phyloP scores from a whole-genome alignment of 192 early-diverging fungal genomes.

The Mortierella antarctica region DNA sequence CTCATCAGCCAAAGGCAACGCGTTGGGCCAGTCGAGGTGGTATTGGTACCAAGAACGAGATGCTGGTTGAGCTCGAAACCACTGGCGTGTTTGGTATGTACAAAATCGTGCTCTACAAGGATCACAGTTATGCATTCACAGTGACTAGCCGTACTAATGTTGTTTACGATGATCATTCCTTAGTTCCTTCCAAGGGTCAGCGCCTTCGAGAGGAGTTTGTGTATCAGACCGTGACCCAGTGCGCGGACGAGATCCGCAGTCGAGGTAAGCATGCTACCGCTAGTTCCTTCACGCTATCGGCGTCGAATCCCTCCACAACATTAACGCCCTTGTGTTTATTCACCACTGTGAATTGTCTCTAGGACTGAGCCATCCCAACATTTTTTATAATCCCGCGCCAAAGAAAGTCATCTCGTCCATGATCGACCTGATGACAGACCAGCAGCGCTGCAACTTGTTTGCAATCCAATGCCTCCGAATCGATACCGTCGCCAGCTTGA shows the following conservation, averaged over 20 bases:
- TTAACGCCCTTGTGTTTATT: neutral
- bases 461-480: constrained; percentile 41
- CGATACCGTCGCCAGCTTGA: constrained; percentile 36
- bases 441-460: constrained; percentile 28
- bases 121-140: neutral
- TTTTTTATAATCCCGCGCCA: constrained; percentile 39
- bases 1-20: constrained; percentile 7
- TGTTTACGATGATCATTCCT: neutral
- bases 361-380: constrained; percentile 31
- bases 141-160: neutral
- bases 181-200: constrained; percentile 33
- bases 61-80: constrained; percentile 50
- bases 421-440: constrained; percentile 41
- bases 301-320: neutral
- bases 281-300: neutral
- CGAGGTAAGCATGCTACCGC: constrained; percentile 21
- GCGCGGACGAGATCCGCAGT: constrained; percentile 43
- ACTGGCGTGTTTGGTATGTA: constrained; percentile 47
- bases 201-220: constrained; percentile 52
- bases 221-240: constrained; percentile 33
- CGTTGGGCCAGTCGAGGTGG: constrained; percentile 30
- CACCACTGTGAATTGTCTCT: neutral
- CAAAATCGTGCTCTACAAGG: neutral
- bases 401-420: constrained; percentile 48
- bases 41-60: constrained; percentile 33